Percentiles rank a stretch among this genome's conserved stretches.
Conservation (phyloP, 805 yeast genomes). For the Pichia manshurica region DNA sequence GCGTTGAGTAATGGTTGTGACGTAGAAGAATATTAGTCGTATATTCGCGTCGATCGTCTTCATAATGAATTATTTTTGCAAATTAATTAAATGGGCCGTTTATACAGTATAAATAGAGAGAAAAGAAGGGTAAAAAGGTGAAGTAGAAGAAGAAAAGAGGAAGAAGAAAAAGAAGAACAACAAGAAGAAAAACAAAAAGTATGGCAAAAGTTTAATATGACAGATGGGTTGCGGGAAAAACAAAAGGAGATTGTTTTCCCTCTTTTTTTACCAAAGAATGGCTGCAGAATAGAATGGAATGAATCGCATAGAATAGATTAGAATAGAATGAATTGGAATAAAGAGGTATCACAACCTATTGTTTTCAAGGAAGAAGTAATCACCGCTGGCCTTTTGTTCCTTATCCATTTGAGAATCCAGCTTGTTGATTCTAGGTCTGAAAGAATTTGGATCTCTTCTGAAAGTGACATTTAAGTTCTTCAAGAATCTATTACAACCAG, state of each 20-base stretch:
- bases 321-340: slow-evolving; percentile 3
- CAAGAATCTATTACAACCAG: slow-evolving; percentile 96
- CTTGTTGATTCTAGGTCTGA: slow-evolving; percentile 98
- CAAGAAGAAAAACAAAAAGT: not conserved
- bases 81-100: not conserved
- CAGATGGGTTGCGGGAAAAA: too few relatives aligned
- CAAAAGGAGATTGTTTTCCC: not conserved
- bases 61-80: not conserved
- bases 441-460: slow-evolving; percentile 98
- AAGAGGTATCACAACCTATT: slow-evolving; percentile 31
- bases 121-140: not conserved
- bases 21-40: too few relatives aligned
- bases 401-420: slow-evolving; percentile 98
- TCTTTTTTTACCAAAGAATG: not conserved
- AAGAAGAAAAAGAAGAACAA: not conserved
- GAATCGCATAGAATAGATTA: slow-evolving; percentile 1
- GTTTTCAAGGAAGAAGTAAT: slow-evolving; percentile 91
- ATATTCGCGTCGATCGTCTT: too few relatives aligned
- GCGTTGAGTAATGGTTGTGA: too few relatives aligned
- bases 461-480: slow-evolving; percentile 96
- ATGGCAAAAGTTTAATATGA: too few relatives aligned
- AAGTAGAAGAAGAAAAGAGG: not conserved
- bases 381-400: slow-evolving; percentile 89
- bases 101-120: not conserved
- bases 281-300: slow-evolving; percentile 1